Base-by-base conservation (phyloP, 345 rosid genomes). In the Linum usitatissimum region DNA sequence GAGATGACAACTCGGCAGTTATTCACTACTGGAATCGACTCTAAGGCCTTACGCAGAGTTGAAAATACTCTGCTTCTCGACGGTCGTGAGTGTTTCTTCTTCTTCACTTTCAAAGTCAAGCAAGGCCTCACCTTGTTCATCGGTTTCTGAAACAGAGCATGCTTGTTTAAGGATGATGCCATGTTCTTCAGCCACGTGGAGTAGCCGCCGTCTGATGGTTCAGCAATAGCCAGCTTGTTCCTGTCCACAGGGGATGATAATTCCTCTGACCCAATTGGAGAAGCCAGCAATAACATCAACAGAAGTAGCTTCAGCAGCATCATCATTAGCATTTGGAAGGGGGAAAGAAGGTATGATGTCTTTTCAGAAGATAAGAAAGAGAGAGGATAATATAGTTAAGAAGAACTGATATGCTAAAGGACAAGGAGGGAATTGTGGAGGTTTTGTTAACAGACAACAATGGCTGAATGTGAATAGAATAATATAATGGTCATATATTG, bases 111-210 rank as follows among this genome's bases (percentile, higher is more conserved):
- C 0, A 80, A 53, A 14, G 59, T 73, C 15, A 48, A 36, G 60
- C 84, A 77, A 62, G 79, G 74, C 71, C 64, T 73, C 39, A 73
- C n/a, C 64, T 60, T 64, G 68, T 68, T 75, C 57, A 60, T 70
- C 18, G 66, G 42, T 51, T 70, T 66, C 72, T 68, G 68, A 23
- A 58, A 59, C 10, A 72, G 53, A 18, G 69, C 30, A n/a, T 67
- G 66, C 68, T 75, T 72, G 72, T 75, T 72, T 70, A 53, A 63
- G 34, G 73, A 60, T 9, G 66, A 60, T 14, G 66, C 65, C 39
- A 68, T 55, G 18, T 66, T 60, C 18, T 65, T 68, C 9, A 77
- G 48, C 81, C 81, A 77, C 38, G 68, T 66, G 9, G 66, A 15
- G 65, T 76, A 75, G 18, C 30, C 78, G 18, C 30, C 78, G 42